A percentile compares a stretch with the other conserved stretches of the same genome.
Conservation (phyloP, 108 stramenopile species). For the Nannochloropsis granulata region DNA sequence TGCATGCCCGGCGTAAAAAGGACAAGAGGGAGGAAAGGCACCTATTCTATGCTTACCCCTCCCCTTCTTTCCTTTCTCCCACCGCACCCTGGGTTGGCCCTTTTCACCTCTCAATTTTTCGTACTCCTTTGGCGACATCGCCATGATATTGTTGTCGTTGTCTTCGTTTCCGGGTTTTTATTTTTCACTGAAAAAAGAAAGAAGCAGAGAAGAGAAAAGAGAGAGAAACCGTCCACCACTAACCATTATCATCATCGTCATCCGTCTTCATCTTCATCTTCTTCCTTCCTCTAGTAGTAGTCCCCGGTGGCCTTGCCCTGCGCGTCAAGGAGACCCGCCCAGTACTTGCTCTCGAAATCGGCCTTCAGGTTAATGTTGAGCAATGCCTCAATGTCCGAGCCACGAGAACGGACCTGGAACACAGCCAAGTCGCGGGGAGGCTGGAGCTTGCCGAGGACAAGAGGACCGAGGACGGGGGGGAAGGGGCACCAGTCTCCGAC, state of each 20-base stretch:
- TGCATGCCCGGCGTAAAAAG: background rate
- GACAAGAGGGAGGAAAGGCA: background rate
- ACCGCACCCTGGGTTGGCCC: background rate
- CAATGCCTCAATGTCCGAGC: constrained; percentile 68
- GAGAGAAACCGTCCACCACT: background rate
- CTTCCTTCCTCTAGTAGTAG: constrained; percentile 68
- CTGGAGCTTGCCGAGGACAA: constrained; percentile 76
- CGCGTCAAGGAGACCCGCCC: constrained; percentile 90
- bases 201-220: background rate
- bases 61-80: background rate
- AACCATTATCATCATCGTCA: background rate
- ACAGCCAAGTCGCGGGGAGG: constrained; percentile 76
- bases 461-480: constrained; percentile 64
- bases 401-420: constrained; percentile 74
- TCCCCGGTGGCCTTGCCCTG: constrained; percentile 94
- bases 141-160: too few relatives aligned
- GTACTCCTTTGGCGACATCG: background rate
- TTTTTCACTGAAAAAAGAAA: too few relatives aligned
- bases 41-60: background rate
- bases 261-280: background rate
- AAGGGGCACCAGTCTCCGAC: constrained; percentile 92
- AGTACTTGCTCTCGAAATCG: constrained; percentile 92
- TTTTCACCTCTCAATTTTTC: background rate
- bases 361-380: constrained; percentile 94
- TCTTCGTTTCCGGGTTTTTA: too few relatives aligned